A percentile compares a stretch with the other conserved stretches of the same genome.
Conservation (phyloP, 176 grass and related monocot genomes). For the Typha latifolia region DNA sequence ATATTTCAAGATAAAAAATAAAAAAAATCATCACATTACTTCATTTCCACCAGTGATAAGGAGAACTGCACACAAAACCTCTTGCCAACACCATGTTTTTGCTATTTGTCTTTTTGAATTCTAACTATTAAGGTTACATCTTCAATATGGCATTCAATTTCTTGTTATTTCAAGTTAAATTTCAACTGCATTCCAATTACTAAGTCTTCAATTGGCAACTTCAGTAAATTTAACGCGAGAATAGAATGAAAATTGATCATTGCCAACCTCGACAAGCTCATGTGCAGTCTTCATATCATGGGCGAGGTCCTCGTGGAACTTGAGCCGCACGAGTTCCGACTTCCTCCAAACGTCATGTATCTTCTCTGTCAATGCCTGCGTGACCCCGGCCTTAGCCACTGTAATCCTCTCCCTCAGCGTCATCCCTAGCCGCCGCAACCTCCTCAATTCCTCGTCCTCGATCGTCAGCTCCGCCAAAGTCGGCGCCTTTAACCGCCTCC, state of each 20-base stretch:
- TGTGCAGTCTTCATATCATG: conserved; percentile 90
- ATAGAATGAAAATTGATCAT: not conserved
- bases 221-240: not conserved
- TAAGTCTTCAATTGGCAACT: not conserved
- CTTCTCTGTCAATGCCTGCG: conserved; percentile 61
- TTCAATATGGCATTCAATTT: too few species aligned
- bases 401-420: conserved; percentile 69
- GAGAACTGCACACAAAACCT: too few species aligned
- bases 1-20: too few species aligned
- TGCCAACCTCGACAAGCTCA: conserved; percentile 77
- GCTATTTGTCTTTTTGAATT: too few species aligned
- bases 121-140: too few species aligned
- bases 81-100: too few species aligned
- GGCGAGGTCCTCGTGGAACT: conserved; percentile 85
- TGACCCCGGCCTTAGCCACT: conserved; percentile 88
- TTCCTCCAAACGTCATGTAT: conserved; percentile 97
- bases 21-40: too few species aligned
- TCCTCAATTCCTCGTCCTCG: conserved; percentile 68
- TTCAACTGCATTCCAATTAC: too few species aligned
- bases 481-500: conserved; percentile 59
- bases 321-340: conserved; percentile 73
- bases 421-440: conserved; percentile 59
- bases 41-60: too few species aligned
- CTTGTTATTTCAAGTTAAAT: too few species aligned
- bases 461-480: conserved; percentile 83